phyloP scores from a whole-genome alignment of 116 monocot genomes.

The Trichopus zeylanicus region DNA sequence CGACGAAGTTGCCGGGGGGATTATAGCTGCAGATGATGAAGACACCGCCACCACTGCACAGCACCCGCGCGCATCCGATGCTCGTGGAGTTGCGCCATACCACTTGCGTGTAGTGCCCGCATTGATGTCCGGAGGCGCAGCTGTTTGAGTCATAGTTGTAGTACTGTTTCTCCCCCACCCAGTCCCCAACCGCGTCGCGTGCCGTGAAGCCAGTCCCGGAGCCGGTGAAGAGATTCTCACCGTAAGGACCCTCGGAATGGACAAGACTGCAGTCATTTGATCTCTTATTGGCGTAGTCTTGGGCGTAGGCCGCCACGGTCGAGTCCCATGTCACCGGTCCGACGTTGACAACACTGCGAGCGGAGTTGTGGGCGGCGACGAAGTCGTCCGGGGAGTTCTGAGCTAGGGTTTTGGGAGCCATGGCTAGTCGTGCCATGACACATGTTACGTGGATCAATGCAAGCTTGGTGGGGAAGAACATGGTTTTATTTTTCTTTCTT shows the following conservation, averaged over 20 bases:
- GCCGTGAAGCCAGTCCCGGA: conserved; percentile 16
- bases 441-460: not conserved
- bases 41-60: conserved; percentile 22
- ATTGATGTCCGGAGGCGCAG: conserved; percentile 6
- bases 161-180: conserved; percentile 30
- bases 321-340: conserved; percentile 24
- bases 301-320: conserved; percentile 29
- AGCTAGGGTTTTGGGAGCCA: conserved; percentile 1
- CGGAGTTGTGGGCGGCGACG: conserved; percentile 24
- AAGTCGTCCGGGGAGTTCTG: conserved; percentile 28
- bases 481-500: no score
- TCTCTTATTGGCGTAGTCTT: conserved; percentile 24
- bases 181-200: conserved; percentile 9
- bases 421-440: not conserved
- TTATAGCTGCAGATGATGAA: conserved; percentile 27
- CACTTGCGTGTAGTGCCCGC: conserved; percentile 29
- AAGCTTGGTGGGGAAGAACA: not conserved
- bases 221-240: conserved; percentile 45
- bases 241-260: conserved; percentile 33
- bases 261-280: conserved; percentile 12
- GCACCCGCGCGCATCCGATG: conserved; percentile 34
- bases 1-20: not conserved
- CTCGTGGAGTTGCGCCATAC: conserved; percentile 22
- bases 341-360: conserved; percentile 18
- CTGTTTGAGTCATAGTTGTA: conserved; percentile 17